Conservation (phyloP, 108 stramenopile species). For the Pinguiococcus pyrenoidosus region DNA sequence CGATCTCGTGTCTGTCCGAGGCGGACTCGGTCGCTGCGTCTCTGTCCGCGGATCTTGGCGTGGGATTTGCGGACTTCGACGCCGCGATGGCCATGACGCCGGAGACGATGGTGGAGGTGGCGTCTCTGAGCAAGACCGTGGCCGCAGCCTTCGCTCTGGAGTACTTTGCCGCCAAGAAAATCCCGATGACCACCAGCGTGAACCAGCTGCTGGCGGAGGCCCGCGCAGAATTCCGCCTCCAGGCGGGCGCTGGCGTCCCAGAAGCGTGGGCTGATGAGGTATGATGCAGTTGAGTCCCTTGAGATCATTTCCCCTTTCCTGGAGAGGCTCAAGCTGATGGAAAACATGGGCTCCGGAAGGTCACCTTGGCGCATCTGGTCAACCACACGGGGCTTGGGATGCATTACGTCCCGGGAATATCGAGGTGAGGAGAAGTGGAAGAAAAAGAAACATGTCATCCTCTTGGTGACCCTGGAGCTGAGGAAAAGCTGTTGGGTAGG, state of each 20-base stretch:
- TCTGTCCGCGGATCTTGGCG: no score
- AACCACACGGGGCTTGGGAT: slow-evolving; percentile 19
- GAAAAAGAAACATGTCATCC: no score
- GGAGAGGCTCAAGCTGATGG: no score
- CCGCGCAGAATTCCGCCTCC: not conserved
- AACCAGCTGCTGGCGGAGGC: slow-evolving; percentile 3
- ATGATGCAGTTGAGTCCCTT: no score
- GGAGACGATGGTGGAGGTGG: slow-evolving; percentile 9
- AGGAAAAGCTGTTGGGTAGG: not conserved
- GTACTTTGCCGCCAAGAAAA: not conserved
- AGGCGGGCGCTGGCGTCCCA: no score
- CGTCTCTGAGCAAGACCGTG: slow-evolving; percentile 14
- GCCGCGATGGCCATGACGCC: not conserved
- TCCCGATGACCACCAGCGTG: not conserved
- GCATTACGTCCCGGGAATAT: slow-evolving; percentile 25
- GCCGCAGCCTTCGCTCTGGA: slow-evolving; percentile 9
- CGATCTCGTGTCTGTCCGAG: no score
- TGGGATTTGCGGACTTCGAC: no score
- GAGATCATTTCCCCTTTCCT: no score
- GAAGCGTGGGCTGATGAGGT: not conserved
- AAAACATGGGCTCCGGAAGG: no score
- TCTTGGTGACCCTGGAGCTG: no score
- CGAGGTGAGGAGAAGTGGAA: no score
- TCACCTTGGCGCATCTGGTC: slow-evolving; percentile 4
- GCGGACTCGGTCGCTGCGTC: no score